Percentiles rank a stretch among this genome's conserved stretches.
Evolutionary conservation across 306 rosid genomes (phyloP).

Genomic region (Glycine soja): DNA sequence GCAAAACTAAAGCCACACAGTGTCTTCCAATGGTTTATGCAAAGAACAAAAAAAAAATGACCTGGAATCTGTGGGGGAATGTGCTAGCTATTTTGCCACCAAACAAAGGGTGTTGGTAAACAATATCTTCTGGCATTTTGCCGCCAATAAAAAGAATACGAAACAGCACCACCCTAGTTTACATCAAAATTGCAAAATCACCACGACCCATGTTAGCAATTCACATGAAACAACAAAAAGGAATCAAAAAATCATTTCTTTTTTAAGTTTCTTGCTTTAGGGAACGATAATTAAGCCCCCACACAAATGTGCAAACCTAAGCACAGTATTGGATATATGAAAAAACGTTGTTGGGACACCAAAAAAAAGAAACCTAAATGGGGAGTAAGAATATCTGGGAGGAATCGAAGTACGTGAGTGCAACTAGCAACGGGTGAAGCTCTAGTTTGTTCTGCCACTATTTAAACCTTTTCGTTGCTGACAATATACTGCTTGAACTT

Average conservation of each 20-base stretch:
- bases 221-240: not conserved
- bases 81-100: constrained; percentile 74
- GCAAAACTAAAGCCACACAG: not conserved
- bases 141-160: not conserved
- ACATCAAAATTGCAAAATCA: constrained; percentile 2
- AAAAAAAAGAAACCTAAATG: not conserved
- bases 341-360: not conserved
- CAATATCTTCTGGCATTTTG: constrained; percentile 61
- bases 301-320: not conserved
- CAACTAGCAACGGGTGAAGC: not conserved
- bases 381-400: constrained; percentile 9
- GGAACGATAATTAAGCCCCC: not conserved
- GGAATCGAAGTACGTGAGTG: not conserved
- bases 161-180: constrained; percentile 12
- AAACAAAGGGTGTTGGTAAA: constrained; percentile 62
- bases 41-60: constrained; percentile 34
- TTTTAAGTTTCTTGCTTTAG: not conserved
- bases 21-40: not conserved
- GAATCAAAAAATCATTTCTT: constrained; percentile 24
- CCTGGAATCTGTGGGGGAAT: constrained; percentile 81
- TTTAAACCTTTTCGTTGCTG: no score
- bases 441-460: constrained; percentile 19
- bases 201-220: constrained; percentile 26
- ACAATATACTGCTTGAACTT: not conserved
- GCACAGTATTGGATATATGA: not conserved